Conservation (phyloP, 768 basidiomycete genomes). For the Boletus pseudopeckii region DNA sequence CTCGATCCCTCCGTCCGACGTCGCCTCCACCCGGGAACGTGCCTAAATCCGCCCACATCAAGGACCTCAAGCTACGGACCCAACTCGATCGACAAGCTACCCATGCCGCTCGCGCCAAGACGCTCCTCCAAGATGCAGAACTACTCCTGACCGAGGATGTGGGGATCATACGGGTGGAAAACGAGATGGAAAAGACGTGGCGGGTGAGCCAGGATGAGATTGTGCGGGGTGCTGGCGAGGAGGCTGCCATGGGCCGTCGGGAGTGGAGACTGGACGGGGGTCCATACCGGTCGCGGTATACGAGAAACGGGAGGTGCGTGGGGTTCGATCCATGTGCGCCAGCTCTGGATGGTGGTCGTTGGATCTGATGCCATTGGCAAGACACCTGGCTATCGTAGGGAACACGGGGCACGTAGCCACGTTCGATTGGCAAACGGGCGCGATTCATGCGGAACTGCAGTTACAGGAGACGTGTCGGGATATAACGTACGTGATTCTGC, state of each 20-base stretch:
- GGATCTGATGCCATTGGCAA: constrained; percentile 24
- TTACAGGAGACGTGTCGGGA: constrained; percentile 88
- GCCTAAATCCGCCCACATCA: constrained; percentile 56
- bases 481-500: constrained; percentile 62
- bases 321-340: not conserved
- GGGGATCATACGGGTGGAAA: constrained; percentile 74
- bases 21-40: constrained; percentile 45
- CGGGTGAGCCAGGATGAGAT: constrained; percentile 81
- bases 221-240: constrained; percentile 56
- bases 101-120: constrained; percentile 59
- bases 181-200: constrained; percentile 87
- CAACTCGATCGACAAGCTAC: constrained; percentile 61
- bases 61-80: constrained; percentile 72
- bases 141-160: constrained; percentile 64
- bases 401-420: constrained; percentile 83
- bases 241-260: constrained; percentile 70
- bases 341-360: not conserved
- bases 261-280: constrained; percentile 86
- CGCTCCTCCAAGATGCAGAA: constrained; percentile 66
- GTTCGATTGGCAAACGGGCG: constrained; percentile 90
- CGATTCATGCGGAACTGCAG: constrained; percentile 83
- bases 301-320: constrained; percentile 82
- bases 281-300: constrained; percentile 80
- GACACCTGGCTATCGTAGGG: constrained; percentile 86
- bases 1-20: constrained; percentile 61